phyloP scores from a whole-genome alignment of 1,139 yeast genomes.

The Kodamaea suecica region DNA sequence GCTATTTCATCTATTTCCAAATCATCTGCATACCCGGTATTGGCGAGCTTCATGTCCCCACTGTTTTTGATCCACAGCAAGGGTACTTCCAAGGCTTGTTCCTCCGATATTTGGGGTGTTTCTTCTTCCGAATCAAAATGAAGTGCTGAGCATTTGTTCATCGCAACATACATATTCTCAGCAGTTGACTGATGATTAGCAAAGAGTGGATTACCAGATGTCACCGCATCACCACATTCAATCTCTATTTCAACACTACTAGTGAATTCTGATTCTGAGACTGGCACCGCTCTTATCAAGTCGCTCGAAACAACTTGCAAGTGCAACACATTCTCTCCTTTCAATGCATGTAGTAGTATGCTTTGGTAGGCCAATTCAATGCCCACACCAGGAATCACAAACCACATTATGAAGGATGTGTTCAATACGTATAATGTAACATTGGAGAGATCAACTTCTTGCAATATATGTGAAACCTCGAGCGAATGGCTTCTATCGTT shows the following conservation, averaged over 20 bases:
- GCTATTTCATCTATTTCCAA: slow-evolving; percentile 19
- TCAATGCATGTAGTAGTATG: slow-evolving; percentile 38
- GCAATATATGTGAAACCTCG: slow-evolving; percentile 11
- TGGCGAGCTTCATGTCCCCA: slow-evolving; percentile 15
- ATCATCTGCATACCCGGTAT: slow-evolving; percentile 40
- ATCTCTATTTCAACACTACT: slow-evolving; percentile 22
- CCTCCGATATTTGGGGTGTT: slow-evolving; percentile 10
- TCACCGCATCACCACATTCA: slow-evolving; percentile 7
- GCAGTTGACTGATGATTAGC: slow-evolving; percentile 11
- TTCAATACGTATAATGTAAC: slow-evolving; percentile 39
- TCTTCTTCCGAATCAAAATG: slow-evolving; percentile 32
- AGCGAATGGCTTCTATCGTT: slow-evolving; percentile 18
- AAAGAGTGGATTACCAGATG: slow-evolving; percentile 10
- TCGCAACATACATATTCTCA: slow-evolving; percentile 30
- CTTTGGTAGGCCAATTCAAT: slow-evolving; percentile 40
- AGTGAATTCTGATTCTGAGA: slow-evolving; percentile 15
- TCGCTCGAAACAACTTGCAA: slow-evolving; percentile 32
- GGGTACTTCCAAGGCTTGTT: slow-evolving; percentile 20
- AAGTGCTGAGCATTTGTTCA: slow-evolving; percentile 39
- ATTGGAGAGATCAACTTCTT: slow-evolving; percentile 11
- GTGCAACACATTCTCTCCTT: slow-evolving; percentile 26
- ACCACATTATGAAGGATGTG: slow-evolving; percentile 38
- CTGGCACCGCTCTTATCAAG: slow-evolving; percentile 13
- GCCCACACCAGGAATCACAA: slow-evolving; percentile 26
- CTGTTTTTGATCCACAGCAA: slow-evolving; percentile 19